Evolutionary conservation across 176 grass and related monocot genomes (phyloP).

Genomic region (Musa troglodytarum): DNA sequence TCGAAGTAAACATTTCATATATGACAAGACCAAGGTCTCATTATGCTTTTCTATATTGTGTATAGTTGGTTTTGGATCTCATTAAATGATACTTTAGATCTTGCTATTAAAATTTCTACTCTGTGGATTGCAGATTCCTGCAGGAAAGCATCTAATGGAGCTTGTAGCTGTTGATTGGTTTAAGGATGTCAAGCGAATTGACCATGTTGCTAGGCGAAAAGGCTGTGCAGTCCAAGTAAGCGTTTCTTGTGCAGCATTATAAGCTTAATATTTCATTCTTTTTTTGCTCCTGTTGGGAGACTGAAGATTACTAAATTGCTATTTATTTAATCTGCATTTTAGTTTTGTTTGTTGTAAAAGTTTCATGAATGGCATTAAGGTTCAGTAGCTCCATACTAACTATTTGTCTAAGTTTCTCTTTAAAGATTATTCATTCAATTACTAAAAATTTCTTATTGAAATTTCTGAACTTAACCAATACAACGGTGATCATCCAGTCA

Average conservation of each 20-base stretch:
- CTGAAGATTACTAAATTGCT: background rate
- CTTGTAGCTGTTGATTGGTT: slow-evolving; percentile 99
- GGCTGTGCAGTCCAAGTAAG: slow-evolving; percentile 87
- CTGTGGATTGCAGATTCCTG: slow-evolving; percentile 51
- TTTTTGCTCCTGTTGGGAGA: background rate
- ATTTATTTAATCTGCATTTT: too few species aligned
- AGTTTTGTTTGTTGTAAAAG: too few species aligned
- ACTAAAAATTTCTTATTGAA: too few species aligned
- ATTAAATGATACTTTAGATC: background rate
- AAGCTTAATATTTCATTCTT: background rate
- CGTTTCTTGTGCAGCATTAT: background rate
- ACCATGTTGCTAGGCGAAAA: slow-evolving; percentile 95
- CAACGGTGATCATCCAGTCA: too few species aligned
- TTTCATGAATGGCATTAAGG: too few species aligned
- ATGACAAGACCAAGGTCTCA: slow-evolving; percentile 81
- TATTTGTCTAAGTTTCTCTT: too few species aligned
- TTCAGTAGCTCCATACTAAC: too few species aligned
- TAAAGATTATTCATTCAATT: too few species aligned
- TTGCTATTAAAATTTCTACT: slow-evolving; percentile 12
- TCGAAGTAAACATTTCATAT: slow-evolving; percentile 71
- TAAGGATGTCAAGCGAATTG: slow-evolving; percentile 85
- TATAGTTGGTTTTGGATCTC: background rate
- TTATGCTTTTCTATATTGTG: slow-evolving; percentile 18
- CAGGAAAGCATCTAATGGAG: slow-evolving; percentile 88
- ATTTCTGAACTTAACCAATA: too few species aligned